These are phyloP conservation scores for Heritiera fomes DNA, from an alignment of 345 rosid genomes.

Conservation along the genomic window DNA sequence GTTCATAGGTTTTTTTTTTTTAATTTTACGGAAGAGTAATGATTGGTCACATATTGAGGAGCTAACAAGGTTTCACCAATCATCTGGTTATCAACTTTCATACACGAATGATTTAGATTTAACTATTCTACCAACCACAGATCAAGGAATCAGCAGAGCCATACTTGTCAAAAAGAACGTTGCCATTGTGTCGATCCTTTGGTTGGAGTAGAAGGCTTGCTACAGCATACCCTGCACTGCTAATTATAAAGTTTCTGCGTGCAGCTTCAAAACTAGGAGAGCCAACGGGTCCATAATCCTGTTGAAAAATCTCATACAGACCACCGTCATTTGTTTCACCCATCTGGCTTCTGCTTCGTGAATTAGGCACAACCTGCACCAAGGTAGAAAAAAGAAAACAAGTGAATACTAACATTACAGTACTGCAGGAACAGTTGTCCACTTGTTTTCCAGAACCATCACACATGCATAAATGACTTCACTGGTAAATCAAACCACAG, in stretches of 20 bases:
- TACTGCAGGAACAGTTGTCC: background rate
- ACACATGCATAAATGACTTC: background rate
- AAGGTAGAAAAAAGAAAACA: background rate
- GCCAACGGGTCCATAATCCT: slow-evolving; percentile 95
- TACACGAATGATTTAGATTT: background rate
- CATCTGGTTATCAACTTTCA: slow-evolving; percentile 1
- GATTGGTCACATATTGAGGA: background rate
- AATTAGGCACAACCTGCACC: slow-evolving; percentile 84
- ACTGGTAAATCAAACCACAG: background rate
- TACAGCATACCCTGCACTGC: slow-evolving; percentile 99
- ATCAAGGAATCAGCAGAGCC: slow-evolving; percentile 21
- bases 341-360: slow-evolving; percentile 98
- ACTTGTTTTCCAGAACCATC: background rate
- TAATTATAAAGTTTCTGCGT: slow-evolving; percentile 85
- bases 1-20: background rate
- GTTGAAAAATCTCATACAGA: slow-evolving; percentile 94
- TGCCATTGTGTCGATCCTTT: slow-evolving; percentile 98
- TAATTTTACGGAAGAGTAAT: background rate
- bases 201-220: slow-evolving; percentile 98
- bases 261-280: slow-evolving; percentile 87
- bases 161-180: slow-evolving; percentile 96
- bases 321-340: slow-evolving; percentile 99
- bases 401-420: background rate
- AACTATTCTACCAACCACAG: background rate
- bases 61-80: background rate